Base-by-base conservation (phyloP, 148 eudicot genomes). In the Vaccinium corymbosum region DNA sequence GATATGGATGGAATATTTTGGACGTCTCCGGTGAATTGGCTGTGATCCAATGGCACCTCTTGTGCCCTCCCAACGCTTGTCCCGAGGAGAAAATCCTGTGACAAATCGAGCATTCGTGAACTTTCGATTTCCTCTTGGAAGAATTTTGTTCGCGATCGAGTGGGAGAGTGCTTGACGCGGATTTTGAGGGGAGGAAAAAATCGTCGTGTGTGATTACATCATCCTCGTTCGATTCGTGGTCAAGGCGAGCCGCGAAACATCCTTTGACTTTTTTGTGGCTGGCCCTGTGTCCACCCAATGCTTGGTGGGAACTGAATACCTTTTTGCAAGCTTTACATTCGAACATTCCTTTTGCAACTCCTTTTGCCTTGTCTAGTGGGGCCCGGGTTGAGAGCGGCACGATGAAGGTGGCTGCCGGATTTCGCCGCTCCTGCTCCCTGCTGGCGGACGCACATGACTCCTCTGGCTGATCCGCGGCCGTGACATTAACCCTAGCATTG, bases 1-100 rank as follows among this genome's bases (percentile, higher is more conserved):
- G 22, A 25, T 66, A 66, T 3, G 72, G 35, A 70, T 87, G 89
- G 61, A 94, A 88, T 8, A 61, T 61, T 82, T 89, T 91, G 0
- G 91, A 79, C 3, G 93, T 80, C 25, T 91, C 93, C 0, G 93
- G 88, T 7, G 92, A 84, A 81, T 89, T 93, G 1, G 98, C 91
- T 2, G 95, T 93, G 87, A 96, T 88, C 99, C 99, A 94, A 76
- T 97, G 98, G 52, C 97, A 97, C 86, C 99, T 91, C 82, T 97
- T 94, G 85, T 94, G 99, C 9, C 97, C 98, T 5, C 99, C 99
- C 6, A 97, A 57, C 3, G 99, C 99, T 86, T 97, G 98, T 1
- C 98, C 99, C 0, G 98, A 92, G 0, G 94, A 87, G 83, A 97
- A 97, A 22, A 93, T 83, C 38, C 93, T 83, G 38, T 92, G 93